Conservation (phyloP, 176 grass and related monocot species). For the Dactylis glomerata region DNA sequence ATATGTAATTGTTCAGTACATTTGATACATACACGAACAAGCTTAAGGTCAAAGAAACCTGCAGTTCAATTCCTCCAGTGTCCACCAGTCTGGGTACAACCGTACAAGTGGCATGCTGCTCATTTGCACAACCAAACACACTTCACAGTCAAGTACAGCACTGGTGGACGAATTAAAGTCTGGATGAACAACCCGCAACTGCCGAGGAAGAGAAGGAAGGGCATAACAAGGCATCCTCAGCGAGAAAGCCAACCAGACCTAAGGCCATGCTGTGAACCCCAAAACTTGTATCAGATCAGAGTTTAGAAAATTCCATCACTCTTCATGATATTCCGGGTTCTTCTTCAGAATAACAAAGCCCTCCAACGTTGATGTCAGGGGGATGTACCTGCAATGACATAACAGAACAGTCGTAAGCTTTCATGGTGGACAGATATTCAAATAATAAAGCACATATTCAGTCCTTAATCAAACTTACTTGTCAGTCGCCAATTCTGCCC, state of each 20-base stretch:
- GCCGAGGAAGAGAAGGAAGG: not conserved
- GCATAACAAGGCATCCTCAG: not conserved
- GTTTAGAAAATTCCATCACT: slow-evolving; percentile 9
- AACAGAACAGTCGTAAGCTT: not conserved
- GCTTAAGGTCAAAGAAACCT: not conserved
- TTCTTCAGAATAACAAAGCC: slow-evolving; percentile 97
- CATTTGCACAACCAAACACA: slow-evolving; percentile 11
- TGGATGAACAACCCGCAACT: not conserved
- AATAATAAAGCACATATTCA: not conserved
- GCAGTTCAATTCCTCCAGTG: not conserved
- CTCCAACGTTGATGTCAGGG: slow-evolving; percentile 62
- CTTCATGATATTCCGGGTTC: slow-evolving; percentile 90
- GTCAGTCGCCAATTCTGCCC: slow-evolving; percentile 89
- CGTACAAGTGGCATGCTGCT: slow-evolving; percentile 1
- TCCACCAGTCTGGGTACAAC: not conserved
- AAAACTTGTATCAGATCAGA: not conserved
- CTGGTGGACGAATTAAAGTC: not conserved
- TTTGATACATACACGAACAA: slow-evolving; percentile 24
- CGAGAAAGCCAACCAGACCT: not conserved
- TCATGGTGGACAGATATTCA: too few species aligned
- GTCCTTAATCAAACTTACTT: slow-evolving; percentile 47
- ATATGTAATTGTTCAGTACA: not conserved
- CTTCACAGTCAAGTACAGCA: slow-evolving; percentile 3
- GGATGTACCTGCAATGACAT: slow-evolving; percentile 64
- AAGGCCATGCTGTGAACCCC: not conserved